Conservation (phyloP, 225 moss, liverwort and hornwort genomes). For the Antitrichia curtipendula region DNA sequence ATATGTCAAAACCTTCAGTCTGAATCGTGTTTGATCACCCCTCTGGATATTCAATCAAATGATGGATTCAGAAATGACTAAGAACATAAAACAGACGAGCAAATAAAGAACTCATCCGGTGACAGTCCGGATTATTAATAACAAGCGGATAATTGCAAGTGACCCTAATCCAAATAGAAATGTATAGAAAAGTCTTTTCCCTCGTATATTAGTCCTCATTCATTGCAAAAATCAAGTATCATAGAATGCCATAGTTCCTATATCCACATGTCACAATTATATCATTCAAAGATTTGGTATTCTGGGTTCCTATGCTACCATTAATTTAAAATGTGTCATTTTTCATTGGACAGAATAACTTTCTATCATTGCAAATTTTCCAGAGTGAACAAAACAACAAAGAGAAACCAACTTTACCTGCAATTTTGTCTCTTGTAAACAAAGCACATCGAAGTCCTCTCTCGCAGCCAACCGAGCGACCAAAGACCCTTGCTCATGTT, state of each 20-base stretch:
- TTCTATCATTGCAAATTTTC: too few species aligned
- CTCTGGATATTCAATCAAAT: background rate
- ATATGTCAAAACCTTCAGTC: too few species aligned
- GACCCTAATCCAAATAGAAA: background rate
- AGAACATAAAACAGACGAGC: background rate
- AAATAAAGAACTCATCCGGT: background rate
- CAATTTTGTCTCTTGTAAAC: constrained; percentile 81
- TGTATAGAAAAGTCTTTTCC: too few species aligned
- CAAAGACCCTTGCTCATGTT: constrained; percentile 46
- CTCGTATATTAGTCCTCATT: background rate
- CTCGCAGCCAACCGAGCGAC: constrained; percentile 49
- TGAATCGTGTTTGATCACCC: background rate
- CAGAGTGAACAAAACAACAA: background rate
- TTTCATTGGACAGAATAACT: background rate
- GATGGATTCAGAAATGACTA: background rate
- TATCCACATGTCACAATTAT: background rate
- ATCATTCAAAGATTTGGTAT: background rate
- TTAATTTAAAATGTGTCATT: background rate
- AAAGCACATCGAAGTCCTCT: constrained; percentile 54
- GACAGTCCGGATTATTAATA: background rate
- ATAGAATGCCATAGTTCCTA: background rate
- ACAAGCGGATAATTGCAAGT: background rate
- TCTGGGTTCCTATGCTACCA: background rate
- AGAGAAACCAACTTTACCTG: constrained; percentile 27
- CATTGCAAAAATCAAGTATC: background rate